Percentiles rank a stretch among this genome's conserved stretches.
phyloP scores from a whole-genome alignment of 768 basidiomycete species.

The Gyrodon lividus region DNA sequence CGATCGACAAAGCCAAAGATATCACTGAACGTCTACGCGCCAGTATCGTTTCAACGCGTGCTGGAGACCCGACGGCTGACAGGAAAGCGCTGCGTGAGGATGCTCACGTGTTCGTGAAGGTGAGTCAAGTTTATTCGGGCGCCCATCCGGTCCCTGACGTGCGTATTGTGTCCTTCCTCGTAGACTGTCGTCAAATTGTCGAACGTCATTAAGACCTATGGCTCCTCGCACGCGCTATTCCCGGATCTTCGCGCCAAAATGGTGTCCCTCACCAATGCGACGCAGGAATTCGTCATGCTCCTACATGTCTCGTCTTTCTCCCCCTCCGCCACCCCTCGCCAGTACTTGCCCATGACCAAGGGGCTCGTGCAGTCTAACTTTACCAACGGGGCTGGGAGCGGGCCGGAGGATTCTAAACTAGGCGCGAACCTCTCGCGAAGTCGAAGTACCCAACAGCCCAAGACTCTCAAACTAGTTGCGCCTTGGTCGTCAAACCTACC shows the following conservation, averaged over 20 bases:
- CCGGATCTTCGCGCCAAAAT: conserved; percentile 65
- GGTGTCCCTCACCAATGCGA: conserved; percentile 75
- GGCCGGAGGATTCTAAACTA: conserved; percentile 47
- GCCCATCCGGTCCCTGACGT: not conserved
- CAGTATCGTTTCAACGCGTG: conserved; percentile 57
- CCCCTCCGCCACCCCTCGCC: conserved; percentile 50
- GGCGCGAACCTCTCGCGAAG: conserved; percentile 57
- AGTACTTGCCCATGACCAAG: conserved; percentile 58
- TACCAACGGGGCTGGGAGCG: conserved; percentile 7
- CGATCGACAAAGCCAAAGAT: conserved; percentile 58
- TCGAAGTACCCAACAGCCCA: conserved; percentile 51
- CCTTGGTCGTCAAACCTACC: conserved; percentile 37
- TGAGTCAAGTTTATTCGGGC: conserved; percentile 29
- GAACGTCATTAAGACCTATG: conserved; percentile 65
- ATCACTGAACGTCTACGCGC: conserved; percentile 63
- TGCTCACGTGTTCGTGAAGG: conserved; percentile 81
- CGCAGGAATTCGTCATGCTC: conserved; percentile 85
- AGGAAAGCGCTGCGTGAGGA: conserved; percentile 69
- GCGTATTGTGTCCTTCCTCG: not conserved
- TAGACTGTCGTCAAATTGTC: conserved; percentile 79
- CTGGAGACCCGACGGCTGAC: conserved; percentile 53
- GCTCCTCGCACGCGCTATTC: conserved; percentile 54
- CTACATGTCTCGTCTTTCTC: conserved; percentile 84
- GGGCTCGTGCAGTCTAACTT: conserved; percentile 24
- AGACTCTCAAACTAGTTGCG: conserved; percentile 37